Conservation (phyloP, 306 rosid species). For the Sophora flavescens region DNA sequence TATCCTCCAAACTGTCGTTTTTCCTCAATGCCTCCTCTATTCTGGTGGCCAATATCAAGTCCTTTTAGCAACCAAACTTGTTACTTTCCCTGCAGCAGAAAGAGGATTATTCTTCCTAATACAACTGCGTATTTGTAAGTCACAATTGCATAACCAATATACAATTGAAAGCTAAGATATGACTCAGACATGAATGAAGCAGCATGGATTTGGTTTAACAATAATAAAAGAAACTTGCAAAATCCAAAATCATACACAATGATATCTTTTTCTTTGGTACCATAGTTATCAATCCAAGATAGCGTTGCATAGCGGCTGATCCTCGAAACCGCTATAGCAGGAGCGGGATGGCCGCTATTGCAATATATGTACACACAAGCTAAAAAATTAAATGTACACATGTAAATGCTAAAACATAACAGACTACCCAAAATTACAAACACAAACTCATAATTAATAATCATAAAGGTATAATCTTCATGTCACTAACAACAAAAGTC, state of each 20-base stretch:
- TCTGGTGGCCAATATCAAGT: slow-evolving; percentile 63
- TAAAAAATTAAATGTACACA: too few relatives aligned
- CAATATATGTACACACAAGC: too few relatives aligned
- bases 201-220: slow-evolving; percentile 26
- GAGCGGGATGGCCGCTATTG: too few relatives aligned
- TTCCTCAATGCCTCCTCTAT: slow-evolving; percentile 94
- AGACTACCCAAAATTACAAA: too few relatives aligned
- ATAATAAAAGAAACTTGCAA: slow-evolving; percentile 1
- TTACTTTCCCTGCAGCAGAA: slow-evolving; percentile 82
- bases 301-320: too few relatives aligned
- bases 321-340: too few relatives aligned
- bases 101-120: slow-evolving; percentile 18
- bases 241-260: not conserved
- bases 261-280: not conserved
- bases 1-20: slow-evolving; percentile 91
- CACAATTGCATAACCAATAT: slow-evolving; percentile 15
- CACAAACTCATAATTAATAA: too few relatives aligned
- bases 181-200: not conserved
- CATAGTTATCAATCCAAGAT: too few relatives aligned
- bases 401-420: too few relatives aligned
- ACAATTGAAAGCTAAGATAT: slow-evolving; percentile 24
- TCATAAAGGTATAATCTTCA: too few relatives aligned
- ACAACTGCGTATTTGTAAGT: not conserved
- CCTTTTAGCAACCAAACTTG: slow-evolving; percentile 87
- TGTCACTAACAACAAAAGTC: too few relatives aligned